Percentiles rank a stretch among this genome's conserved stretches.
phyloP scores from a whole-genome alignment of 2,329 filamentous ascomycete species.

The Thielaviopsis ethacetica region DNA sequence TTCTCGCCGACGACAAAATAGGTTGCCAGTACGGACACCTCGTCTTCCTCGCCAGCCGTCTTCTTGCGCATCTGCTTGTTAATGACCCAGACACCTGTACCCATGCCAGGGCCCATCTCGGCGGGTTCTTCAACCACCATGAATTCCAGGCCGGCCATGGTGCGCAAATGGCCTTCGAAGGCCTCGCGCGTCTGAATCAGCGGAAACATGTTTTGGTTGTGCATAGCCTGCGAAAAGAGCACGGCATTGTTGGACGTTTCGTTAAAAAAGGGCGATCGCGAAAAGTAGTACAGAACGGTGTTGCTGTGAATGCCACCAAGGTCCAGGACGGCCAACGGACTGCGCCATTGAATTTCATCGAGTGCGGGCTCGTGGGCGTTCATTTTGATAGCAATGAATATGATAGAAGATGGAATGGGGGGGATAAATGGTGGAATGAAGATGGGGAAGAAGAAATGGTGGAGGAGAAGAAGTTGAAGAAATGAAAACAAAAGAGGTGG shows the following conservation, averaged over 20 bases:
- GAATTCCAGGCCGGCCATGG: conserved; percentile 52
- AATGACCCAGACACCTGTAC: conserved; percentile 54
- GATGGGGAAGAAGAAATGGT: neutral
- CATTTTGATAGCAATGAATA: conserved; percentile 19
- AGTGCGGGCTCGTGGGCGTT: conserved; percentile 34
- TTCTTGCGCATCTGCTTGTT: conserved; percentile 50
- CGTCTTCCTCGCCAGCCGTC: conserved; percentile 36
- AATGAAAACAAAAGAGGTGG: neutral
- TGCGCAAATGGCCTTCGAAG: conserved; percentile 45
- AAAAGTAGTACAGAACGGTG: conserved; percentile 50
- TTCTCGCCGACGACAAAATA: conserved; percentile 52
- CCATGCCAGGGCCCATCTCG: conserved; percentile 45
- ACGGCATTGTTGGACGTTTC: conserved; percentile 51
- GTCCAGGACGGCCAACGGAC: conserved; percentile 29
- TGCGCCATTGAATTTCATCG: conserved; percentile 53
- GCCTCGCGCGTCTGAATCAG: conserved; percentile 43
- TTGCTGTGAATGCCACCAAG: conserved; percentile 48
- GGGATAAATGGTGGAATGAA: neutral
- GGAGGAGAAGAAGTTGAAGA: neutral
- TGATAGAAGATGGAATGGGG: too few relatives aligned
- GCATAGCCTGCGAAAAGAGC: conserved; percentile 43
- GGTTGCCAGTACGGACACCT: conserved; percentile 39
- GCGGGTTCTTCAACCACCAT: conserved; percentile 49
- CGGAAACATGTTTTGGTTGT: conserved; percentile 40
- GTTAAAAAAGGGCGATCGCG: conserved; percentile 52